Percentiles rank a stretch among this genome's conserved stretches.
phyloP scores from a whole-genome alignment of 2,329 filamentous ascomycete species.

The Arthrocladium fulminans region DNA sequence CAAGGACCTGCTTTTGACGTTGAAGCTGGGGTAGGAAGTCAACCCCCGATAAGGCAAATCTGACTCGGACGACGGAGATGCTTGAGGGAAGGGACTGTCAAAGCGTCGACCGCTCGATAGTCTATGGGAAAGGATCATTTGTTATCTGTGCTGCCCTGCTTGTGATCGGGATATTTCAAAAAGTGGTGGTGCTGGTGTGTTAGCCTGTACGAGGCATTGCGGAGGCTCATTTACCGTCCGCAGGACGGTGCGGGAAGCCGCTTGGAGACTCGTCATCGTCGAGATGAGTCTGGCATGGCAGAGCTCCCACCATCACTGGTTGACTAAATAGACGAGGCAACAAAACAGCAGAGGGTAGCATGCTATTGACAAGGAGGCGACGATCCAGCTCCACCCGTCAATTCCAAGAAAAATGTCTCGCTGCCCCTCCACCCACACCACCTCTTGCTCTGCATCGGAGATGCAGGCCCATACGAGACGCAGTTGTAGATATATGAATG shows the following conservation, averaged over 20 bases:
- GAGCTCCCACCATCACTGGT: not conserved
- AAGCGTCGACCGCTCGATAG: not conserved
- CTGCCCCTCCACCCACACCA: not conserved
- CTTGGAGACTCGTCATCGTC: not conserved
- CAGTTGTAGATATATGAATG: not conserved
- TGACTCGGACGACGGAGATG: not conserved
- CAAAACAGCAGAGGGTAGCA: not conserved
- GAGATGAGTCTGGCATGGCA: not conserved
- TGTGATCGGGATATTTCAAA: no score
- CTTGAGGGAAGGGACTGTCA: not conserved
- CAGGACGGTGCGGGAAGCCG: not conserved
- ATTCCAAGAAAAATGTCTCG: not conserved
- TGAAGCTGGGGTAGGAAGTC: not conserved
- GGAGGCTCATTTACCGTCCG: not conserved
- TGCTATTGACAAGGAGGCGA: not conserved
- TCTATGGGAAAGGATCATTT: no score
- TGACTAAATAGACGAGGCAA: not conserved
- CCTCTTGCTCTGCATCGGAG: not conserved
- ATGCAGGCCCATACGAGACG: not conserved
- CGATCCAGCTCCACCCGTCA: not conserved
- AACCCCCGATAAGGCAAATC: not conserved
- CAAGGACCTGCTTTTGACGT: no score
- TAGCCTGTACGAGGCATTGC: not conserved
- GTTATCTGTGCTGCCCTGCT: no score
- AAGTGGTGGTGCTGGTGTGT: not conserved